phyloP scores from a whole-genome alignment of 2,329 filamentous ascomycete species.

The Pseudogymnoascus sp. region DNA sequence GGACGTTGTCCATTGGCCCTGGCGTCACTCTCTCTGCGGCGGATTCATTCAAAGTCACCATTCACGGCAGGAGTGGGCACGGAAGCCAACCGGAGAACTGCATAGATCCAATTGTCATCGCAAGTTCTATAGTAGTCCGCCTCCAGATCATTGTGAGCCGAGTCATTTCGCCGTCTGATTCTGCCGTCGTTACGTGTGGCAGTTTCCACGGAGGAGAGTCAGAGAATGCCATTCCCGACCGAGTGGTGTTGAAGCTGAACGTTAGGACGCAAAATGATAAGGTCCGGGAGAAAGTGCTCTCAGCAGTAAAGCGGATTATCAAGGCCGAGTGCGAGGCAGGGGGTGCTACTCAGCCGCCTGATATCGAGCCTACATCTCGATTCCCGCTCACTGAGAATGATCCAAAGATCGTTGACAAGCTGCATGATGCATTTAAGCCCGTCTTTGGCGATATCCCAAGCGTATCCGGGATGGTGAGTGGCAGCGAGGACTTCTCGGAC shows the following conservation, averaged over 20 bases:
- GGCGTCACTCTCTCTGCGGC: constrained; percentile 33
- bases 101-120: constrained; percentile 51
- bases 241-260: constrained; percentile 46
- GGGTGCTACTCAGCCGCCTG: not conserved
- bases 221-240: constrained; percentile 51
- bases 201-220: constrained; percentile 49
- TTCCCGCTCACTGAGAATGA: constrained; percentile 9
- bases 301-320: constrained; percentile 42
- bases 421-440: not conserved
- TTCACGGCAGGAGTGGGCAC: constrained; percentile 51
- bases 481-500: constrained; percentile 21
- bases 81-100: constrained; percentile 46
- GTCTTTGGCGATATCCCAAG: not conserved
- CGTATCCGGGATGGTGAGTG: not conserved
- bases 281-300: constrained; percentile 29
- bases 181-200: constrained; percentile 50
- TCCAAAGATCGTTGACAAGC: not conserved
- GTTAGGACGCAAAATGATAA: constrained; percentile 39
- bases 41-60: constrained; percentile 40
- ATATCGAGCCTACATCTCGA: not conserved
- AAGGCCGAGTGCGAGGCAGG: constrained; percentile 43
- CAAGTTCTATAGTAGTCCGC: constrained; percentile 44
- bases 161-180: constrained; percentile 44
- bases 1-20: not conserved
- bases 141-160: constrained; percentile 51